Evolutionary conservation across 805 yeast genomes (phyloP).

Genomic region (Saturnispora sanitii): DNA sequence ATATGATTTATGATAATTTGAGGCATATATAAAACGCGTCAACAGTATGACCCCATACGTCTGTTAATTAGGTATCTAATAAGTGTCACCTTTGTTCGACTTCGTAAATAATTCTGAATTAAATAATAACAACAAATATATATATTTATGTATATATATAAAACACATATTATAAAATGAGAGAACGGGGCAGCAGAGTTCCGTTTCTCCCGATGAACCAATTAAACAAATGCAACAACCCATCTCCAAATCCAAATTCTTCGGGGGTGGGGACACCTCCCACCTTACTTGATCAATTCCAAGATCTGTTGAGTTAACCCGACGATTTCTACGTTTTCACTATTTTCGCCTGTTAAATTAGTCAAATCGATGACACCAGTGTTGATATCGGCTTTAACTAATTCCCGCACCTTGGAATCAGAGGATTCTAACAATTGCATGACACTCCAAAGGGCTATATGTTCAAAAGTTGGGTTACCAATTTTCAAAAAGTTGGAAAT

Average conservation of each 20-base stretch:
- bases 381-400: conserved; percentile 26
- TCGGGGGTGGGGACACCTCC: no score
- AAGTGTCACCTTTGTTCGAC: no score
- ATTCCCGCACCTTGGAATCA: conserved; percentile 45
- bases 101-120: no score
- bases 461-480: conserved; percentile 91
- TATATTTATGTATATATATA: no score
- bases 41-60: no score
- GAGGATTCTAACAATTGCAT: conserved; percentile 86
- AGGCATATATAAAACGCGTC: no score
- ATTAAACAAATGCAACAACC: background rate
- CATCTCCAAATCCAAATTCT: background rate
- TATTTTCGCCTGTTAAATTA: conserved; percentile 27
- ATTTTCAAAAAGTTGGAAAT: conserved; percentile 69
- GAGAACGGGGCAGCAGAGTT: no score
- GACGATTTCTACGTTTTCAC: conserved; percentile 29
- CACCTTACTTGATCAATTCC: conserved; percentile 25
- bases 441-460: conserved; percentile 95
- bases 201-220: no score
- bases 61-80: no score
- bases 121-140: no score
- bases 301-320: conserved; percentile 30
- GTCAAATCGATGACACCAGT: conserved; percentile 26
- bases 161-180: no score
- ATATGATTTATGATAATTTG: no score